phyloP scores from a whole-genome alignment of 2,329 filamentous ascomycete species.

The Pseudogymnoascus sp. region DNA sequence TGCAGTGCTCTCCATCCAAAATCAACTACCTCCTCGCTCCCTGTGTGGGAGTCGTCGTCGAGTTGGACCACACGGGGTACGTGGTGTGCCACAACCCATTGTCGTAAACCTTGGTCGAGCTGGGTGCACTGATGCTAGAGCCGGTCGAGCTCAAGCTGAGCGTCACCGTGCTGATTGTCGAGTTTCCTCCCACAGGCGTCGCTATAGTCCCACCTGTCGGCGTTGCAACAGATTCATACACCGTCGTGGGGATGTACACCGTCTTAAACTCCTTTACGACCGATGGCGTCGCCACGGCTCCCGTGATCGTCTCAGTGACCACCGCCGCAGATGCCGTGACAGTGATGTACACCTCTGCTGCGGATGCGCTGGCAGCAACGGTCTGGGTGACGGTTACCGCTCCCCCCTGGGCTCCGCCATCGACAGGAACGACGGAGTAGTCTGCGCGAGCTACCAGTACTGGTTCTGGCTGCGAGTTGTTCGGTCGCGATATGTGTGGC shows the following conservation, averaged over 20 bases:
- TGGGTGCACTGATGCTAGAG: not conserved
- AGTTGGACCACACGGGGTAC: slow-evolving; percentile 14
- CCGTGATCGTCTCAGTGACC: slow-evolving; percentile 13
- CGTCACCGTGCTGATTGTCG: not conserved
- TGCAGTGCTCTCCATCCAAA: not conserved
- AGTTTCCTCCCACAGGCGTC: not conserved
- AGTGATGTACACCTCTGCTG: slow-evolving; percentile 20
- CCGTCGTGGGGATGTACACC: not conserved
- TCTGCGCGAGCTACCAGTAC: slow-evolving; percentile 19
- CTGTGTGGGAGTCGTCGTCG: not conserved
- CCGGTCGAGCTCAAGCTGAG: not conserved
- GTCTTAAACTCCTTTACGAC: slow-evolving; percentile 10
- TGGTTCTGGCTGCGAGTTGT: not conserved
- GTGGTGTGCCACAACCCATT: slow-evolving; percentile 26
- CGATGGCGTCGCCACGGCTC: slow-evolving; percentile 24
- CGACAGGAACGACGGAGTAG: slow-evolving; percentile 30
- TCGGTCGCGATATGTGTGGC: not conserved
- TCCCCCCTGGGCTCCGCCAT: slow-evolving; percentile 21
- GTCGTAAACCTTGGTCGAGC: slow-evolving; percentile 16
- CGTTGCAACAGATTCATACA: not conserved
- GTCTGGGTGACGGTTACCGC: slow-evolving; percentile 17
- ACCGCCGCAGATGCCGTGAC: slow-evolving; percentile 19
- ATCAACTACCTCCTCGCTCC: not conserved
- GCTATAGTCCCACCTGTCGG: not conserved
- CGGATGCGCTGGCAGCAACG: slow-evolving; percentile 19